phyloP scores from a whole-genome alignment of 345 rosid genomes.

The Geranium rotundifolium region DNA sequence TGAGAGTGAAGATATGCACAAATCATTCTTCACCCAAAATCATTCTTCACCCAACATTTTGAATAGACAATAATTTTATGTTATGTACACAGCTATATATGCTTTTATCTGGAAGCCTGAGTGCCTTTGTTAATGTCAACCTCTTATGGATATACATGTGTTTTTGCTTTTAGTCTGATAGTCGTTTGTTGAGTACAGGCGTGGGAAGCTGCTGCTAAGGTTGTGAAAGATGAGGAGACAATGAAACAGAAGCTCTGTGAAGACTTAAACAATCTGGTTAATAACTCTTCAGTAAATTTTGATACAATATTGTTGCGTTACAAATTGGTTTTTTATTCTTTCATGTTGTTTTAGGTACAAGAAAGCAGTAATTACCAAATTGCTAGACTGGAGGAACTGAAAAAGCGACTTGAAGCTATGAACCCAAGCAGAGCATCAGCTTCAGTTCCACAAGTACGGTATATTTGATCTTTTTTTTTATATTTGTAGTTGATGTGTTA shows the following conservation, averaged over 20 bases:
- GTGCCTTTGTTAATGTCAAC: not conserved
- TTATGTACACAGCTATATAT: no score
- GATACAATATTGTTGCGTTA: not conserved
- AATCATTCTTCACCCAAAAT: not conserved
- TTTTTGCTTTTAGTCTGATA: not conserved
- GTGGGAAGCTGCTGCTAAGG: conserved; percentile 61
- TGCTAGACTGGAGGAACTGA: conserved; percentile 77
- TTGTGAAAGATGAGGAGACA: conserved; percentile 67
- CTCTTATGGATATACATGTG: not conserved
- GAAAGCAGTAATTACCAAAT: conserved; percentile 76
- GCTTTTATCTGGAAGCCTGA: not conserved
- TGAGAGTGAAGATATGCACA: not conserved
- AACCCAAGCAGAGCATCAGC: conserved; percentile 51
- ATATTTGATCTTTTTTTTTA: conserved; percentile 9
- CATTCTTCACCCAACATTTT: not conserved
- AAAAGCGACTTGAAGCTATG: conserved; percentile 71
- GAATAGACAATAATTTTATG: not conserved
- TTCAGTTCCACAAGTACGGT: conserved; percentile 35
- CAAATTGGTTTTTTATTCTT: conserved; percentile 1
- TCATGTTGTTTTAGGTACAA: conserved; percentile 42
- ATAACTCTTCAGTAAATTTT: conserved; percentile 8
- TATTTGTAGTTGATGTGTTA: not conserved
- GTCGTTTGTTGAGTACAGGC: conserved; percentile 22
- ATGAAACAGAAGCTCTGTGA: conserved; percentile 69
- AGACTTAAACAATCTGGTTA: conserved; percentile 70